phyloP scores from a whole-genome alignment of 164 flowering plant species.

The Dillenia suffruticosa region DNA sequence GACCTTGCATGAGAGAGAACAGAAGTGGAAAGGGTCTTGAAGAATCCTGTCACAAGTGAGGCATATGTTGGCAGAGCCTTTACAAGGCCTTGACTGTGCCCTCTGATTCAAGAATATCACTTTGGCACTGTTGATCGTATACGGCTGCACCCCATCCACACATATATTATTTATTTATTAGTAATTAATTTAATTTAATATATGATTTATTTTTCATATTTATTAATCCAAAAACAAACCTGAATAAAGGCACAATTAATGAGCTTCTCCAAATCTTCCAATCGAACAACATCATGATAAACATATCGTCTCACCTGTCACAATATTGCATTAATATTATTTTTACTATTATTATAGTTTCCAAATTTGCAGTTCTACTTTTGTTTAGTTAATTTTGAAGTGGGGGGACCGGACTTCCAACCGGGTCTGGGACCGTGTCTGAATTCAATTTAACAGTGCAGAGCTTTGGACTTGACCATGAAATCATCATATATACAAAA shows the following conservation, averaged over 20 bases:
- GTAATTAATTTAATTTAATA: not conserved
- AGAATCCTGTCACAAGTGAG: constrained; percentile 78
- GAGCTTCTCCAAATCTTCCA: constrained; percentile 86
- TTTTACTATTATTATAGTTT: no score
- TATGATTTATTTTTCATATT: not conserved
- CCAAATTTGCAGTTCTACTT: not conserved
- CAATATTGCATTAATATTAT: not conserved
- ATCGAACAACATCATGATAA: constrained; percentile 77
- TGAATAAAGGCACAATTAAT: constrained; percentile 82
- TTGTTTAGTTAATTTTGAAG: not conserved
- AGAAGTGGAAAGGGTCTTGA: constrained; percentile 76
- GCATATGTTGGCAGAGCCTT: constrained; percentile 62
- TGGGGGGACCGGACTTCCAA: not conserved
- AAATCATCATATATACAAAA: not conserved
- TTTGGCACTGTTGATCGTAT: constrained; percentile 78
- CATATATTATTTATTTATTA: not conserved
- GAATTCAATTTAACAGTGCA: no score
- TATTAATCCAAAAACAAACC: constrained; percentile 23
- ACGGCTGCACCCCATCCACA: constrained; percentile 44
- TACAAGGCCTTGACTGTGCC: constrained; percentile 63
- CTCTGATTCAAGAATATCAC: constrained; percentile 81
- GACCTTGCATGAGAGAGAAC: constrained; percentile 98
- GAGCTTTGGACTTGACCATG: not conserved
- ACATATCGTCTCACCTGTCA: constrained; percentile 82
- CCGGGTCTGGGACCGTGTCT: no score